phyloP scores from a whole-genome alignment of 306 rosid genomes.

The Ormosia semicastrata region DNA sequence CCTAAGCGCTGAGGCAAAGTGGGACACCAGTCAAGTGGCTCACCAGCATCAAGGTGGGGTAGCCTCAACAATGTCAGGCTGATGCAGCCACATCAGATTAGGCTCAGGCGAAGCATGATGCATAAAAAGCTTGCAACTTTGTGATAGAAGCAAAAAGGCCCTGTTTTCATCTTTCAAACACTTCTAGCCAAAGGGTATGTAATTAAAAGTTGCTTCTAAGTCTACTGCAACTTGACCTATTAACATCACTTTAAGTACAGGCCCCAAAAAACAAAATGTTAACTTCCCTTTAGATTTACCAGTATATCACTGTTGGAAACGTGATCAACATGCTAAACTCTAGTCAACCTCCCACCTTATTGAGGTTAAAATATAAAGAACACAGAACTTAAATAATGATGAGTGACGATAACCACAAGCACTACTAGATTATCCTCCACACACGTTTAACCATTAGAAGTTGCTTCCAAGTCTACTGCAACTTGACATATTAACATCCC shows the following conservation, averaged over 20 bases:
- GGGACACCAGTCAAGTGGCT: constrained; percentile 1
- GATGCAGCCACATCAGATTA: constrained; percentile 3
- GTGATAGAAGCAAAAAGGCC: neutral
- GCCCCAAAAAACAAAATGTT: neutral
- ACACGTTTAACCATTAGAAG: constrained; percentile 1
- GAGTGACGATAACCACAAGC: neutral
- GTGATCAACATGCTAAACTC: neutral
- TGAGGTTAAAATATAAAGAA: neutral
- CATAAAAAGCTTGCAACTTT: neutral
- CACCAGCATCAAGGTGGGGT: neutral
- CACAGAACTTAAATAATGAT: neutral
- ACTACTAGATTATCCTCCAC: neutral
- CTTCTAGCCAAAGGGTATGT: neutral
- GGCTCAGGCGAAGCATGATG: neutral
- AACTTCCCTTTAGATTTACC: neutral
- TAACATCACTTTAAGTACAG: neutral
- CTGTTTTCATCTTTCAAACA: neutral
- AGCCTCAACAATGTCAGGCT: neutral
- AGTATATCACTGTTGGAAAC: neutral
- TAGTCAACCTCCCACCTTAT: neutral
- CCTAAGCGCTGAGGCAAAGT: neutral
- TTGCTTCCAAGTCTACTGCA: neutral
- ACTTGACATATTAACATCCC: constrained; percentile 4
- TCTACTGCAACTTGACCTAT: neutral
- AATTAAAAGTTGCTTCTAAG: neutral